Evolutionary conservation across 805 yeast species (phyloP).

Genomic region (Metschnikowia drakensbergensis): DNA sequence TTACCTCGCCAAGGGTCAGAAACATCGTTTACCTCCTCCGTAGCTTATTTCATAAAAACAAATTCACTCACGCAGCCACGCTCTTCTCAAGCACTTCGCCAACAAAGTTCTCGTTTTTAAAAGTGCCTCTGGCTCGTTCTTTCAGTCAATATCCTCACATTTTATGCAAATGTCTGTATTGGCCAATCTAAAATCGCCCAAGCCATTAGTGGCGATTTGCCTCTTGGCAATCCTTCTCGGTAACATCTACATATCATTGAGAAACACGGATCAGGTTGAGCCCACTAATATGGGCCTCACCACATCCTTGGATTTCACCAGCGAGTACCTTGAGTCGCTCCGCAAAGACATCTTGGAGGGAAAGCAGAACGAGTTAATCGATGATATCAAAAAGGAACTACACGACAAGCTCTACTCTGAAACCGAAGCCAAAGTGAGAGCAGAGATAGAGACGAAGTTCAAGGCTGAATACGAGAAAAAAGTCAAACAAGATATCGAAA

Average conservation of each 20-base stretch:
- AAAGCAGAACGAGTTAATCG: constrained; percentile 7
- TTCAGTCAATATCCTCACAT: no score
- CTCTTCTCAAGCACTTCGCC: no score
- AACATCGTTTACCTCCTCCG: no score
- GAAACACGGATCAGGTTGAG: background rate
- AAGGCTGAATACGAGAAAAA: background rate
- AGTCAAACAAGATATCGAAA: constrained; percentile 1
- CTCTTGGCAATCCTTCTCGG: background rate
- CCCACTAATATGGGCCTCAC: constrained; percentile 7
- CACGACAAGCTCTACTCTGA: background rate
- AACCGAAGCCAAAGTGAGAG: background rate
- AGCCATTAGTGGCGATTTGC: background rate
- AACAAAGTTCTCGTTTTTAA: no score
- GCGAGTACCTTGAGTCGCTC: constrained; percentile 8
- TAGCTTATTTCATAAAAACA: no score
- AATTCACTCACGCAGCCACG: no score
- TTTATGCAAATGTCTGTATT: background rate
- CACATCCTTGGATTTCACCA: constrained; percentile 6
- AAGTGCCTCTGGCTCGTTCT: no score
- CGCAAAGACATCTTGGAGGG: constrained; percentile 7
- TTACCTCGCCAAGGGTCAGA: no score
- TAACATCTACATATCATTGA: background rate
- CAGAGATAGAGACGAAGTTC: background rate
- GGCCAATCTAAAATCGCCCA: background rate
- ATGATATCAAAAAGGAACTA: constrained; percentile 7